Evolutionary conservation across 169 alveolate species (phyloP).

Genomic region (Plasmodium knowlesi): DNA sequence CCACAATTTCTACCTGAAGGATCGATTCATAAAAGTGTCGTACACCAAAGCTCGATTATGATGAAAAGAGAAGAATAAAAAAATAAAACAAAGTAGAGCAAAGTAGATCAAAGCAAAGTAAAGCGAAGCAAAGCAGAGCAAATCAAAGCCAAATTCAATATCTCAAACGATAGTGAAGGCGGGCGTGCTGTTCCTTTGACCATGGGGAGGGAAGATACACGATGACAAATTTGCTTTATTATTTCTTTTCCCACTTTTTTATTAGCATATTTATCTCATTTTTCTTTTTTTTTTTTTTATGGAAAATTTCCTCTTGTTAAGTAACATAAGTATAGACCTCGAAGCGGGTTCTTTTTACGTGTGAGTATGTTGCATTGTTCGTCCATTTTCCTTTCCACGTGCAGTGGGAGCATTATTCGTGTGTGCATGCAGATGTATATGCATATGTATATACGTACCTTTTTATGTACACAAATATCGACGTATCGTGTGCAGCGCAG

Average conservation of each 20-base stretch:
- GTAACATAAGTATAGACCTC: not conserved
- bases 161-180: not conserved
- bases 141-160: not conserved
- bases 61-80: not conserved
- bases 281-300: not conserved
- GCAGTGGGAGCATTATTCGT: not conserved
- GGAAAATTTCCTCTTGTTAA: not conserved
- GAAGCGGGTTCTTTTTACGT: not conserved
- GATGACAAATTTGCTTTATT: not conserved
- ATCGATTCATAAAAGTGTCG: conserved; percentile 79
- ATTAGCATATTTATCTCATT: not conserved
- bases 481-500: not conserved
- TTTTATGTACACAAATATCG: not conserved
- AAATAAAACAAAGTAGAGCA: not conserved
- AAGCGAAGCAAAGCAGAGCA: not conserved
- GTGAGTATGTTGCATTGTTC: not conserved
- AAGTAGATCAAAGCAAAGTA: not conserved
- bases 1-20: conserved; percentile 77
- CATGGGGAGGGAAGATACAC: not conserved
- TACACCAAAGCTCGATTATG: conserved; percentile 75
- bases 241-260: not conserved
- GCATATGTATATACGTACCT: not conserved
- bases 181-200: not conserved
- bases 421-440: not conserved
- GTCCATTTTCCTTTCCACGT: not conserved